Evolutionary conservation across 306 rosid species (phyloP), one percentile per base, ranked within the genome.

Genomic region (Potentilla sterilis): DNA sequence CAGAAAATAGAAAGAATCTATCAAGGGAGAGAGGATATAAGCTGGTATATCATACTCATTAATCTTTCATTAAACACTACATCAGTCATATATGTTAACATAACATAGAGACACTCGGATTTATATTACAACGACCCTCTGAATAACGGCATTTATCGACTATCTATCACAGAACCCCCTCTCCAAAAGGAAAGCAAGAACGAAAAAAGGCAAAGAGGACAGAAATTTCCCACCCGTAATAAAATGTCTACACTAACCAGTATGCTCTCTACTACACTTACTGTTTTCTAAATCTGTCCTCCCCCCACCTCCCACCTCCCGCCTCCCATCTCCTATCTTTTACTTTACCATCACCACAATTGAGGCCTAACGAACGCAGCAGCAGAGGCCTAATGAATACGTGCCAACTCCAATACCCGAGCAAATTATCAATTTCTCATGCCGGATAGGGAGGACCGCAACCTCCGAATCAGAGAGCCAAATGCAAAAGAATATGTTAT

Each of bases 41-140:
- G 40, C 40, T 32, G 40, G 70, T 74, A 59, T 74, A 24, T 32
- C 70, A 61, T 74, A 74, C 18, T 65, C 69, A 38, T 65, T 38
- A 16, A 61, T 18, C 34, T 73, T 69, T 75, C 78, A 47, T 83
- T 76, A 54, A 59, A 72, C 28, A 61, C 58, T 72, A 76, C 79
- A 83, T 43, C 69, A 52, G 78, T 78, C 35, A n/a, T 63, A 69
- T 48, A 59, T 61, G 81, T 76, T 78, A 68, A 83, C 67, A 72
- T 78, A 68, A 79, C 72, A 66, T 52, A 14, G 65, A 54, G 32
- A 64, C 42, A 37, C 69, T 61, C 43, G 58, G 58, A 15, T 54
- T 49, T 83, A 83, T 80, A 67, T 83, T 80, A 83, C 87, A 80
- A 73, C 58, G 79, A 79, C 81, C 59, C 84, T 67, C 70, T 38